Evolutionary conservation across 495 filamentous ascomycete species (phyloP), one percentile per base, ranked within the genome.

Genomic region (Xanthoparmelia taractica): DNA sequence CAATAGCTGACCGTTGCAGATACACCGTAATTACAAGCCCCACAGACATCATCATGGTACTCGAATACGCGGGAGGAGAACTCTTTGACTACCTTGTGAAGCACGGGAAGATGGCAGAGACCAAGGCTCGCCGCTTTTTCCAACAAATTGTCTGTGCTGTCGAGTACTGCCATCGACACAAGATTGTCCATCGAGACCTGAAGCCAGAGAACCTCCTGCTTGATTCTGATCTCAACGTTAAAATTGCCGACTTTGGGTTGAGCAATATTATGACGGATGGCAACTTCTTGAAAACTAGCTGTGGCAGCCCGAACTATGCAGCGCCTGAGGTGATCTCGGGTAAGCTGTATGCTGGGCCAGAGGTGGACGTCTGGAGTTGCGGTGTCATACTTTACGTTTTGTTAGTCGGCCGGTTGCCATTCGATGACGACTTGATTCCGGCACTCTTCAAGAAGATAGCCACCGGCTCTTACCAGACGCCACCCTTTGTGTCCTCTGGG

Each of bases 231-330:
- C 87, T 96, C 70, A 96, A 97, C 70, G 94, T 98, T 69, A 98
- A 98, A 79, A 97, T 98, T 74, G 94, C 94, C 59, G 94, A 98
- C 77, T 98, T 98, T 68, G 94, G 94, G 60, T 78, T 98, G 59
- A 97, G 93, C 77, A 98, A 98, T 71, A 97, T 98, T 74, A 97
- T 98, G 93, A 97, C 94, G 12, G 94, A 98, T 69, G 94, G 94
- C 12, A 98, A 97, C 71, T 98, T 98, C 74, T 83, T 98, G 68
- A 97, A 96, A 77, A 98, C 94, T 0, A 96, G 92, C 76, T 98
- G 94, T 73, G 94, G 94, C 60, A 96, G 92, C 68, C 94, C 94
- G 23, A 98, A 98, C 73, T 98, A 98, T 73, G 94, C 94, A 25
- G 94, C 94, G 7, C 94, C 94, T 4, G 94, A 98, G 73, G 94